Base-by-base conservation (phyloP, 2,329 filamentous ascomycete species). In the Hypoxylon sp. region DNA sequence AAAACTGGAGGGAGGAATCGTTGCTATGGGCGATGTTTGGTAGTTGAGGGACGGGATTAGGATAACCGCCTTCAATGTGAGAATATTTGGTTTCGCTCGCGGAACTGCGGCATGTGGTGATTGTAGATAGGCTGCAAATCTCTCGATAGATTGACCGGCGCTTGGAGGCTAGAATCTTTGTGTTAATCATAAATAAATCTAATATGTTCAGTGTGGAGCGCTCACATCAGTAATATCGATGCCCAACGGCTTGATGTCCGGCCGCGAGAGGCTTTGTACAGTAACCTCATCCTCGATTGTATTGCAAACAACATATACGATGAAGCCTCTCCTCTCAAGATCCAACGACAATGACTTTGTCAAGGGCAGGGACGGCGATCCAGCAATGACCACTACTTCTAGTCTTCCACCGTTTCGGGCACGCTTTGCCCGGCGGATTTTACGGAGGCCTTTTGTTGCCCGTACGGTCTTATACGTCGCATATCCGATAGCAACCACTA, bases 221-320 rank as follows among this genome's bases (percentile, higher is more conserved):
- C 89, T 80, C 80, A 92, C 91, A 79, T 97, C 91, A 6, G 91
- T 92, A 37, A 97, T 89, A 76, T 98, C 94, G 70, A 98, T 86
- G 77, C 89, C 89, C 64, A 99, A 82, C 6, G 95, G 90, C 70
- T 92, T 88, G 71, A 98, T 91, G 77, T 98, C 96, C 5, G 90
- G 85, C 69, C 94, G 87, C n/a, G 90, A 87, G 78, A 97, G 88
- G 67, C 88, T 87, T 67, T 93, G 88, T 13, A 98, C 90, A 70
- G 92, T 83, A 37, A 90, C 85, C 79, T 98, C 94, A 73, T 98
- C 95, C 74, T 97, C 93, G 66, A 90, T 83, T n/a, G 90, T 93
- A 71, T 90, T 91, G 75, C 94, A 95, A 0, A 97, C 92, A 67
- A 99, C 86, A 79, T 94, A 99, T 62, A 98, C 93, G 67, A 98